Evolutionary conservation across 352 stramenopile species (phyloP).

Genomic region (Globisporangium nodosum): DNA sequence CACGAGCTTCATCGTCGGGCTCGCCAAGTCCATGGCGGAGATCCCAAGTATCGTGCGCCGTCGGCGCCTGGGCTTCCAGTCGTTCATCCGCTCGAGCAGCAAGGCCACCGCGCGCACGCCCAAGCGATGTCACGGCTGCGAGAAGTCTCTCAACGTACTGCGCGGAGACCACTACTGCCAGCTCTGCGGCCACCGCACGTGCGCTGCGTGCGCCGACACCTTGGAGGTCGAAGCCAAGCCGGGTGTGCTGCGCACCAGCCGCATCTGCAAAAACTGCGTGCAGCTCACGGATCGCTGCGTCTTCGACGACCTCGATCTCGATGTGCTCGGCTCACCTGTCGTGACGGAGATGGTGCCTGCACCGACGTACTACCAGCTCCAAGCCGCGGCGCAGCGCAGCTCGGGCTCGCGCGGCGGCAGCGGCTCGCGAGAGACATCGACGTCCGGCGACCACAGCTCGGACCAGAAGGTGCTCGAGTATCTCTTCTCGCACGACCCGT

Average conservation of each 20-base stretch:
- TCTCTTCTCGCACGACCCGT: conserved; percentile 24
- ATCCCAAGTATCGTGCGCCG: conserved; percentile 20
- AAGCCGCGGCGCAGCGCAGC: conserved; percentile 12
- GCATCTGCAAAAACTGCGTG: conserved; percentile 24
- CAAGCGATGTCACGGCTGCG: conserved; percentile 27
- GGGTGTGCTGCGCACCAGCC: conserved; percentile 15
- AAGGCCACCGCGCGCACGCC: conserved; percentile 12
- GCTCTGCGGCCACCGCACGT: conserved; percentile 35
- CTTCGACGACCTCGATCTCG: conserved; percentile 24
- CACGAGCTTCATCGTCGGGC: conserved; percentile 15
- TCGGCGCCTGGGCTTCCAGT: conserved; percentile 27
- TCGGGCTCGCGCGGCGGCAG: conserved; percentile 4
- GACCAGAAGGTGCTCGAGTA: conserved; percentile 27
- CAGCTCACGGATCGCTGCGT: conserved; percentile 21
- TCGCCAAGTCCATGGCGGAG: conserved; percentile 16
- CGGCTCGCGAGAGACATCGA: conserved; percentile 12
- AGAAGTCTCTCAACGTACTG: conserved; percentile 24
- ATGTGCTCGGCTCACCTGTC: conserved; percentile 16
- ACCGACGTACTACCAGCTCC: conserved; percentile 17
- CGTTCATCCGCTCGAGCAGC: conserved; percentile 22
- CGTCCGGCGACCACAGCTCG: conserved; percentile 9
- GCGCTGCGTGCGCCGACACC: conserved; percentile 16
- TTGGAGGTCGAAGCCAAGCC: conserved; percentile 19
- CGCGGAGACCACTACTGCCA: conserved; percentile 24
- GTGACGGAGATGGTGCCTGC: conserved; percentile 16